Percentiles rank a stretch among this genome's conserved stretches.
Conservation (phyloP, 805 yeast species). For the Starmerella khaoyaiensis region DNA sequence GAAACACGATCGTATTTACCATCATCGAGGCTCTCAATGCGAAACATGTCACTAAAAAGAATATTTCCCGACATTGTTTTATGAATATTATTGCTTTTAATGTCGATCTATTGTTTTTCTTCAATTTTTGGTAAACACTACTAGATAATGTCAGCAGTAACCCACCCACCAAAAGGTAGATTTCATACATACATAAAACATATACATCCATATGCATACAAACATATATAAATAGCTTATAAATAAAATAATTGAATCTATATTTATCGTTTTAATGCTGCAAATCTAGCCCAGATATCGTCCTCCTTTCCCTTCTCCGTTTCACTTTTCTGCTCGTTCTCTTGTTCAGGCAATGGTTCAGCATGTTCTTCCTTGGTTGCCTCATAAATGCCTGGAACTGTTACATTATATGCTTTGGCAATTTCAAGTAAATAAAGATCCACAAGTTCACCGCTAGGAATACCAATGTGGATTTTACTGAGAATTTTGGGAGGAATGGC, state of each 20-base stretch:
- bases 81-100: too few relatives aligned
- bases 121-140: too few relatives aligned
- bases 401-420: constrained; percentile 64
- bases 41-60: constrained; percentile 86
- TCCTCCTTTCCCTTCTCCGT: constrained; percentile 7
- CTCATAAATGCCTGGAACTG: constrained; percentile 43
- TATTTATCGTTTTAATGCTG: constrained; percentile 16
- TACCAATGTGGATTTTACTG: constrained; percentile 47
- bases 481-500: constrained; percentile 57
- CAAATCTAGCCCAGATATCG: constrained; percentile 23
- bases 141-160: too few relatives aligned
- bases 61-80: constrained; percentile 33
- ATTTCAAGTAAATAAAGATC: constrained; percentile 62
- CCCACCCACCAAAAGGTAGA: too few relatives aligned
- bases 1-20: constrained; percentile 87
- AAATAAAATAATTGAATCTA: not conserved
- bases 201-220: too few relatives aligned
- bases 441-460: constrained; percentile 57
- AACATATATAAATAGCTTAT: too few relatives aligned
- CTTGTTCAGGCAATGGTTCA: constrained; percentile 2
- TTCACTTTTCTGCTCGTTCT: not conserved
- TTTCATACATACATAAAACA: too few relatives aligned
- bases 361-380: constrained; percentile 7
- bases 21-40: constrained; percentile 67
- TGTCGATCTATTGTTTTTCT: too few relatives aligned